Evolutionary conservation across 371 early-diverging fungal genomes (phyloP).

Genomic region (Mucor piriformis): DNA sequence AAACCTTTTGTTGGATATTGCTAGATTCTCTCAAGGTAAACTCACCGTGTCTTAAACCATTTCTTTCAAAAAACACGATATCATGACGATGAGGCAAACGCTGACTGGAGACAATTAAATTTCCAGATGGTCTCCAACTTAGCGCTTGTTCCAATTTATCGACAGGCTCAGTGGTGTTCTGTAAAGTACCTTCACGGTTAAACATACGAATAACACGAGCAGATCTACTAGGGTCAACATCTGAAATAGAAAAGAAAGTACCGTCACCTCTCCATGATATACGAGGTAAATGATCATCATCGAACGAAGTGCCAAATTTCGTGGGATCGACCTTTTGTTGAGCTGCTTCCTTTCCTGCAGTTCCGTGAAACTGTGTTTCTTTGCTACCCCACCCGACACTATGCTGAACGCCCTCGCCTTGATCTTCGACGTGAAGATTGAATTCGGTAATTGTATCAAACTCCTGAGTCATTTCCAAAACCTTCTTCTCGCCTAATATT

Average conservation of each 20-base stretch:
- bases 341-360: conserved; percentile 83
- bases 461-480: conserved; percentile 91
- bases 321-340: conserved; percentile 56
- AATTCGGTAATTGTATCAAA: conserved; percentile 88
- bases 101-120: conserved; percentile 85
- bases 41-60: conserved; percentile 94
- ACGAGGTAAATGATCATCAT: conserved; percentile 78
- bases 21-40: conserved; percentile 72
- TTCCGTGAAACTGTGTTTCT: conserved; percentile 97
- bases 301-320: conserved; percentile 58
- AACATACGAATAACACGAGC: conserved; percentile 80
- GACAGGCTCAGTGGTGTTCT: conserved; percentile 82
- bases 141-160: conserved; percentile 81
- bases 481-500: conserved; percentile 65
- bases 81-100: conserved; percentile 82
- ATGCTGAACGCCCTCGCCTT: conserved; percentile 75
- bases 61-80: conserved; percentile 92
- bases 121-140: conserved; percentile 90
- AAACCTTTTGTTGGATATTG: conserved; percentile 38
- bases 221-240: conserved; percentile 58
- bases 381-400: conserved; percentile 97
- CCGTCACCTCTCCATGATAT: conserved; percentile 95
- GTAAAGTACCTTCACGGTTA: conserved; percentile 83
- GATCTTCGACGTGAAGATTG: conserved; percentile 66
- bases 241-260: conserved; percentile 73